Base-by-base conservation (phyloP, 306 rosid genomes). In the Inga laurina region DNA sequence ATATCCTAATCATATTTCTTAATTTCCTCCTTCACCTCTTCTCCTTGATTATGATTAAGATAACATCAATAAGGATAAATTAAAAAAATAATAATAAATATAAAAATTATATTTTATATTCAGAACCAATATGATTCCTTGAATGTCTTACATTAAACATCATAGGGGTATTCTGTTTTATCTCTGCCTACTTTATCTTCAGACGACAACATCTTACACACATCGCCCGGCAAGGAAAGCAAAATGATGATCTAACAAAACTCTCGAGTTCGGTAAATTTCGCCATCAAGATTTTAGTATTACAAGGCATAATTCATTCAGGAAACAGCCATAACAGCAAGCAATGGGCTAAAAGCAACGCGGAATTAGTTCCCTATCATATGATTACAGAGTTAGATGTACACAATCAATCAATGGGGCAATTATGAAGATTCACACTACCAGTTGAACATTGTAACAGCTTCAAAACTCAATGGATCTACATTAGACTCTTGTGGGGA, bases 381-480 rank as follows among this genome's bases (percentile, higher is more conserved):
- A 43, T n/a, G 39, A 27, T 80, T 82, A 48, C 10, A 30, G 6
- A 22, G 27, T 61, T 37, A 49, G 15, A 39, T 10, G 1, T 71
- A 72, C 44, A 48, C 54, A 14, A 49, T 12, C 54, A 49, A 2
- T 72, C 75, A 70, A 82, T 15, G 62, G 24, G 66, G 5, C 43
- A 72, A 45, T 19, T 39, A 6, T 7, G 45, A 46, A 8, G 62
- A 71, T 81, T 62, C 79, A 75, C 52, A 21, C 37, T 54, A 43
- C 34, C 27, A 27, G 39, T 74, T 30, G 24, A 76, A 71, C 15
- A 34, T 8, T 32, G 71, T 70, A 56, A 82, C 75, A 27, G 85
- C 9, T 76, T 84, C 68, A 82, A 71, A 43, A 77, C 27, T 35
- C 43, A 79, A 75, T 65, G 69, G 74, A 56, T 78, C 39, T 72